Base-by-base conservation (phyloP, 164 flowering plant genomes). In the Vitis vinifera region DNA sequence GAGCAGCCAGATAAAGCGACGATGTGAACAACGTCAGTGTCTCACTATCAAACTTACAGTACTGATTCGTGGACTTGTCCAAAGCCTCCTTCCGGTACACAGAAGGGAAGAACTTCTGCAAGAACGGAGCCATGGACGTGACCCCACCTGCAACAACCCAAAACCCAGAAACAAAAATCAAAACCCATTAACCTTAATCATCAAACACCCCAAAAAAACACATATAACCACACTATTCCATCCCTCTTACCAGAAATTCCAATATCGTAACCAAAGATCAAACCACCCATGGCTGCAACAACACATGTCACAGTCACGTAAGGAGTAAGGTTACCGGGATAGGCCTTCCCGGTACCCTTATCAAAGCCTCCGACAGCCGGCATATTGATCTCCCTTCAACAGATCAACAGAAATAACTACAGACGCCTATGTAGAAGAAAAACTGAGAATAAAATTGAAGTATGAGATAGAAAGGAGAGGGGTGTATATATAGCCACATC, bases 191-290 rank as follows among this genome's bases (percentile, higher is more conserved):
- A 31, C 68, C 29, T 15, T 59, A 52, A 17, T 37, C 44, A 57
- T 1, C 4, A 29, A 31, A 48, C n/a, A 51, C 16, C 15, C 56
- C 2, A 19, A 29, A 15, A 49, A 31, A 11, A 13, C 3, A 19
- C 10, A 7, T 0, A 1, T 47, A 2, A 9, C 55, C 14, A 37
- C 44, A 37, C 44, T 6, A 37, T 37, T 37, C 44, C 44, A 37
- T 37, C 44, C 44, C 44, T 37, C 4, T 63, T 79, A 87, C 93
- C 95, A 12, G 95, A 88, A 73, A 90, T 88, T 10, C 95, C 95
- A 17, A 90, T 86, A 60, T 90, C 96, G 65, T 90, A 90, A 27
- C 96, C 96, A 73, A 87, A 90, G 68, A 90, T 86, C 37, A 87
- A 67, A 44, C 96, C 96, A 9, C 96, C 94, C 78, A 87, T 86